Evolutionary conservation across 805 yeast species (phyloP).

Genomic region (Wickerhamiella shivajii): DNA sequence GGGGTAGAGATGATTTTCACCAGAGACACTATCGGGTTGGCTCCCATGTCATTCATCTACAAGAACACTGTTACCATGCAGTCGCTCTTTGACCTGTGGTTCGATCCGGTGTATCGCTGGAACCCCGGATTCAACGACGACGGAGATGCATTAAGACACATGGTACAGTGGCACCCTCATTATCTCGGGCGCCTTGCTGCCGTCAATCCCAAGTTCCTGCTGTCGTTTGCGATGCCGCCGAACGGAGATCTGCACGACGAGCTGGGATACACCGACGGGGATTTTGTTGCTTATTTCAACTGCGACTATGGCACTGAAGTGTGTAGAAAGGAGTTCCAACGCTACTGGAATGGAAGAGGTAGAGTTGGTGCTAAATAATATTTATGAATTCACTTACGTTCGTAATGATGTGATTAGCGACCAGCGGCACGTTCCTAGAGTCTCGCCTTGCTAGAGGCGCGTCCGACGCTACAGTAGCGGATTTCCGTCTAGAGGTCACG

Average conservation of each 20-base stretch:
- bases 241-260: conserved; percentile 15
- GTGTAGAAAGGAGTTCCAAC: conserved; percentile 21
- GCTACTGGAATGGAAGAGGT: conserved; percentile 20
- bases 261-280: conserved; percentile 22
- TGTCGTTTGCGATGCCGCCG: conserved; percentile 19
- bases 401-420: too few species aligned
- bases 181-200: conserved; percentile 58
- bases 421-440: too few species aligned
- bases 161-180: conserved; percentile 90
- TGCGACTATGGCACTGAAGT: conserved; percentile 19
- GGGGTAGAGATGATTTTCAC: conserved; percentile 49
- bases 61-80: conserved; percentile 50
- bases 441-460: too few species aligned
- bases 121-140: conserved; percentile 47
- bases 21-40: conserved; percentile 50
- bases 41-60: conserved; percentile 57
- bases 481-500: not conserved
- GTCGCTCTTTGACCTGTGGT: conserved; percentile 66
- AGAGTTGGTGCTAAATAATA: conserved; percentile 9
- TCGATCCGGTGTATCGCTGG: conserved; percentile 52
- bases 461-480: too few species aligned
- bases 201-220: conserved; percentile 48
- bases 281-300: conserved; percentile 25
- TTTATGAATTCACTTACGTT: too few species aligned
- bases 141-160: conserved; percentile 53